Evolutionary conservation across 306 rosid species (phyloP).

Genomic region (Dalbergia cochinchinensis): DNA sequence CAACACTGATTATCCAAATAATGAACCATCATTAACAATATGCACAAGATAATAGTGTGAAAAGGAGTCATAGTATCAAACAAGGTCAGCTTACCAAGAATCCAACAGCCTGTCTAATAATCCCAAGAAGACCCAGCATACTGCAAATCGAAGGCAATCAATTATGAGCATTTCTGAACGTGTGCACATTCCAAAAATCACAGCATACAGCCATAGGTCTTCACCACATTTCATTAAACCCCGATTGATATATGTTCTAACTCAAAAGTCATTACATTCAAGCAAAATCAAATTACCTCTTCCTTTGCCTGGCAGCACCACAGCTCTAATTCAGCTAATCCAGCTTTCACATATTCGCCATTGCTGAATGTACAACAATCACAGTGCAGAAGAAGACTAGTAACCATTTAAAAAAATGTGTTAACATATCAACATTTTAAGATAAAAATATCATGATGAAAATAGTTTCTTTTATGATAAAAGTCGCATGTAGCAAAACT

Average conservation of each 20-base stretch:
- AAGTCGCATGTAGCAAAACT: slow-evolving; percentile 25
- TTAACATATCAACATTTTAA: slow-evolving; percentile 33
- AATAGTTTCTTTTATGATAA: not conserved
- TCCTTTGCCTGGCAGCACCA: slow-evolving; percentile 95
- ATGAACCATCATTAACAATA: too few relatives aligned
- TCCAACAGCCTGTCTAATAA: slow-evolving; percentile 93
- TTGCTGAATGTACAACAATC: slow-evolving; percentile 99
- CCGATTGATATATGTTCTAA: slow-evolving; percentile 2
- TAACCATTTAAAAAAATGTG: slow-evolving; percentile 40
- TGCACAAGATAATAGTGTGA: too few relatives aligned
- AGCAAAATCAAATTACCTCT: slow-evolving; percentile 55
- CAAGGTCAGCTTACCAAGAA: slow-evolving; percentile 66
- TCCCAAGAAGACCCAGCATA: slow-evolving; percentile 92
- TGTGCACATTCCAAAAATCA: not conserved
- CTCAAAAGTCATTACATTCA: slow-evolving; percentile 5
- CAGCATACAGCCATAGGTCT: not conserved
- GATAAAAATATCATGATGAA: slow-evolving; percentile 18
- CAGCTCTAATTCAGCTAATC: slow-evolving; percentile 91
- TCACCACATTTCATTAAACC: slow-evolving; percentile 9
- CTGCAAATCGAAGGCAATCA: slow-evolving; percentile 51
- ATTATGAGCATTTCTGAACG: slow-evolving; percentile 7
- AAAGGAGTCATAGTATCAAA: not conserved
- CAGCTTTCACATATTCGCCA: slow-evolving; percentile 93
- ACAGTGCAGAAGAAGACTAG: slow-evolving; percentile 88
- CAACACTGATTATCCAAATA: too few relatives aligned